These are phyloP conservation scores for Plasmopara viticola DNA, from an alignment of 352 stramenopile species.

Conservation along the genomic window DNA sequence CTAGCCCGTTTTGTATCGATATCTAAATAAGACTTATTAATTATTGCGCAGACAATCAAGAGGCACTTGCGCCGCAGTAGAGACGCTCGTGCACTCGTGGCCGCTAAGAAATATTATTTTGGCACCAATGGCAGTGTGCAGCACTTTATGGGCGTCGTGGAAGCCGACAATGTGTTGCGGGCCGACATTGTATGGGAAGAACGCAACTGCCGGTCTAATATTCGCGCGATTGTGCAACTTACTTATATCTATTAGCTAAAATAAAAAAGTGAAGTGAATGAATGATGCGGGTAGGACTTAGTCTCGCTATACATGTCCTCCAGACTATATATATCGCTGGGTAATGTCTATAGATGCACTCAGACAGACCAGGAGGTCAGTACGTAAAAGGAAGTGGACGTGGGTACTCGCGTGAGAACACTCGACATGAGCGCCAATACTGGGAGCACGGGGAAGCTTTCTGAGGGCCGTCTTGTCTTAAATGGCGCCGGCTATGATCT, in stretches of 20 bases:
- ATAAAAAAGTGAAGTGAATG: not conserved
- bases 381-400: not conserved
- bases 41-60: constrained; percentile 56
- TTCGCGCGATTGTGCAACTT: constrained; percentile 73
- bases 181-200: constrained; percentile 68
- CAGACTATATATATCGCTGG: constrained; percentile 21
- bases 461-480: constrained; percentile 27
- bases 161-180: constrained; percentile 36
- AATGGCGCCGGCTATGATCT: constrained; percentile 34
- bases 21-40: not conserved
- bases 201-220: constrained; percentile 65
- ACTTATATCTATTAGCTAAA: constrained; percentile 16
- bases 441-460: constrained; percentile 23
- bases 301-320: not conserved
- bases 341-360: not conserved
- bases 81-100: constrained; percentile 51
- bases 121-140: constrained; percentile 82
- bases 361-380: too few species aligned
- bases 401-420: constrained; percentile 3
- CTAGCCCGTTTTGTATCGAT: not conserved
- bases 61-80: constrained; percentile 44
- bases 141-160: constrained; percentile 66
- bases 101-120: constrained; percentile 87
- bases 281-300: not conserved
- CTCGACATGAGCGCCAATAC: constrained; percentile 2